phyloP scores from a whole-genome alignment of 139 green algal genomes.

The Haematococcus lacustris region DNA sequence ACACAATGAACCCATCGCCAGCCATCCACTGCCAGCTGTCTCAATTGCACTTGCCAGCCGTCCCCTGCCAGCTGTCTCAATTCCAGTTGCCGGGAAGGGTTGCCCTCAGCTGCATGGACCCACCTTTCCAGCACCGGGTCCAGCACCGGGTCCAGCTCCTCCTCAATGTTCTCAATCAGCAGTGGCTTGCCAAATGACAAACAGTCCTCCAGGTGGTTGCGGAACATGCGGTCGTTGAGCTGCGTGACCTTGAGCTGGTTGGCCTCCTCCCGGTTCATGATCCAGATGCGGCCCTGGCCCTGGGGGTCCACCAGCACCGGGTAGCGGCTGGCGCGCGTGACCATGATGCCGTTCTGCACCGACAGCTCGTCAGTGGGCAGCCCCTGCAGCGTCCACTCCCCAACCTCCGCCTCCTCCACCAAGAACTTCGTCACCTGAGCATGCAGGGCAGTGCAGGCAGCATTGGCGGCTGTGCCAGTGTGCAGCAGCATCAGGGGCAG shows the following conservation, averaged over 20 bases:
- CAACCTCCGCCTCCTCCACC: conserved; percentile 82
- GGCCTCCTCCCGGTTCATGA: conserved; percentile 75
- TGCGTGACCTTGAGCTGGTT: conserved; percentile 73
- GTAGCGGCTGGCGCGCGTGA: conserved; percentile 76
- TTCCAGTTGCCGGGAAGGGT: no score
- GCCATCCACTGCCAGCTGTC: no score
- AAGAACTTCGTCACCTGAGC: conserved; percentile 83
- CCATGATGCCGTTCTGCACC: conserved; percentile 93
- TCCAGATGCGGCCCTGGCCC: conserved; percentile 74
- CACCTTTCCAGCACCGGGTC: conserved; percentile 85
- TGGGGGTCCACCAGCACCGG: conserved; percentile 91
- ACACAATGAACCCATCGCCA: no score
- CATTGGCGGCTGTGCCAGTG: no score
- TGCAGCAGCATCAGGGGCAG: no score
- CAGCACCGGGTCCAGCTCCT: conserved; percentile 87
- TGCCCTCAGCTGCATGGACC: no score
- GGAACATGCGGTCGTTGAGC: conserved; percentile 82
- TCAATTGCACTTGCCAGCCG: no score
- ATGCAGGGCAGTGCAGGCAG: no score
- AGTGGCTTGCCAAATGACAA: conserved; percentile 80
- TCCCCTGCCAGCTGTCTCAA: no score
- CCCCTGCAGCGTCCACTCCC: conserved; percentile 86
- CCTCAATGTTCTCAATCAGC: conserved; percentile 94
- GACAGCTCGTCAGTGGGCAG: conserved; percentile 90
- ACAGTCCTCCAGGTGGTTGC: conserved; percentile 87